Percentiles rank a stretch among this genome's conserved stretches.
phyloP scores from a whole-genome alignment of 2,329 filamentous ascomycete genomes.

The Aureobasidium zeae region DNA sequence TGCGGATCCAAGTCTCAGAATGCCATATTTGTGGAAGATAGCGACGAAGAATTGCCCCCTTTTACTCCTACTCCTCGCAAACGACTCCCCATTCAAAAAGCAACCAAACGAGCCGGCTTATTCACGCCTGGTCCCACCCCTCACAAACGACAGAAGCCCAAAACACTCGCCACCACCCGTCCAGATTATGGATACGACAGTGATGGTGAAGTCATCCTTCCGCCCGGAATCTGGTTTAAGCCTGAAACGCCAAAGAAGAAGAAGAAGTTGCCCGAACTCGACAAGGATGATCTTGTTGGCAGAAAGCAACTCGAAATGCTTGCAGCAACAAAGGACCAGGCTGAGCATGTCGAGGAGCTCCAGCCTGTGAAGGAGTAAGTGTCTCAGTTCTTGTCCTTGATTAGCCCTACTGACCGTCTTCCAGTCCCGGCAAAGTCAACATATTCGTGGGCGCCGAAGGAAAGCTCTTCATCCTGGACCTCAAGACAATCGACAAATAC shows the following conservation, averaged over 20 bases:
- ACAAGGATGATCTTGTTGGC: background rate
- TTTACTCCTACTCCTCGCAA: no score
- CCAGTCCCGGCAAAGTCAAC: conserved; percentile 5
- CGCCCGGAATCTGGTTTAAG: no score
- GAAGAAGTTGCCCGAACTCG: background rate
- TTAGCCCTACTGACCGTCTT: background rate
- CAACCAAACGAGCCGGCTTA: background rate
- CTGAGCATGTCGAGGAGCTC: background rate
- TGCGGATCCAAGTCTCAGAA: background rate
- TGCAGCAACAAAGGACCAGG: background rate
- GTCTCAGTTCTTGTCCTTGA: background rate
- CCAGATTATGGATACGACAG: no score
- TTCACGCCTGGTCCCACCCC: conserved; percentile 1
- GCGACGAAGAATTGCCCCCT: no score
- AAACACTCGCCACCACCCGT: no score
- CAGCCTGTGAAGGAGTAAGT: conserved; percentile 4
- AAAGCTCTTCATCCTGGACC: conserved; percentile 2
- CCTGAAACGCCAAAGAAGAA: no score
- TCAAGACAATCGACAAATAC: background rate
- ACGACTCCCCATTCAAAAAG: no score
- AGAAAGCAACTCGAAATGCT: conserved; percentile 6
- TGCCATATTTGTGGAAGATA: background rate
- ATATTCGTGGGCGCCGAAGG: conserved; percentile 3
- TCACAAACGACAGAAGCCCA: background rate
- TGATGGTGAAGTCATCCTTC: no score